Conservation (phyloP, 2,329 filamentous ascomycete genomes). For the Sclerotinia minor region DNA sequence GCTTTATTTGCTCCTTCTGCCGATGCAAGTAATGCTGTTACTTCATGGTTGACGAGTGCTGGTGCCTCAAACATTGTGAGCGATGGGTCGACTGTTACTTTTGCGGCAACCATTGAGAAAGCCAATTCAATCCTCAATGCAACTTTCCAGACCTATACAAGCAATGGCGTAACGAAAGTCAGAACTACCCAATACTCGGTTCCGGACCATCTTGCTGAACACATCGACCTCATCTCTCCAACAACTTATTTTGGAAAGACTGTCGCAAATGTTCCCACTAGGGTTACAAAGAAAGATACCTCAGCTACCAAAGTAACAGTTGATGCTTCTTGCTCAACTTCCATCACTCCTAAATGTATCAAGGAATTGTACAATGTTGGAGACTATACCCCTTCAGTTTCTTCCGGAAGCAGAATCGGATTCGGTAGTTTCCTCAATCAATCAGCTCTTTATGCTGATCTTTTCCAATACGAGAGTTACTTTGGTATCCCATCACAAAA, state of each 20-base stretch:
- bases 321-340: conserved; percentile 36
- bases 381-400: conserved; percentile 47
- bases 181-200: conserved; percentile 37
- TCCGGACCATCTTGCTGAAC: conserved; percentile 30
- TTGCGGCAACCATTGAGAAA: conserved; percentile 51
- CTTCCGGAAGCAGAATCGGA: conserved; percentile 50
- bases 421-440: conserved; percentile 55
- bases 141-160: conserved; percentile 52
- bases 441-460: conserved; percentile 50
- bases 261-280: conserved; percentile 20
- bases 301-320: conserved; percentile 16
- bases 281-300: conserved; percentile 1
- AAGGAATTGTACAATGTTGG: conserved; percentile 52
- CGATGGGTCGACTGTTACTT: conserved; percentile 54
- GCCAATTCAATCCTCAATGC: conserved; percentile 55
- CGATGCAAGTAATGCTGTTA: conserved; percentile 51
- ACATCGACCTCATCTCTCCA: conserved; percentile 38
- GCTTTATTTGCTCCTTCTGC: conserved; percentile 54
- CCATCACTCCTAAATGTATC: conserved; percentile 51
- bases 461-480: conserved; percentile 43
- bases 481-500: conserved; percentile 49
- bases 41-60: conserved; percentile 55
- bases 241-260: conserved; percentile 38
- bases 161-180: conserved; percentile 46
- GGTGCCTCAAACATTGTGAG: conserved; percentile 49